Conservation (phyloP, 192 early-diverging fungal species). For the Podila epicladia region DNA sequence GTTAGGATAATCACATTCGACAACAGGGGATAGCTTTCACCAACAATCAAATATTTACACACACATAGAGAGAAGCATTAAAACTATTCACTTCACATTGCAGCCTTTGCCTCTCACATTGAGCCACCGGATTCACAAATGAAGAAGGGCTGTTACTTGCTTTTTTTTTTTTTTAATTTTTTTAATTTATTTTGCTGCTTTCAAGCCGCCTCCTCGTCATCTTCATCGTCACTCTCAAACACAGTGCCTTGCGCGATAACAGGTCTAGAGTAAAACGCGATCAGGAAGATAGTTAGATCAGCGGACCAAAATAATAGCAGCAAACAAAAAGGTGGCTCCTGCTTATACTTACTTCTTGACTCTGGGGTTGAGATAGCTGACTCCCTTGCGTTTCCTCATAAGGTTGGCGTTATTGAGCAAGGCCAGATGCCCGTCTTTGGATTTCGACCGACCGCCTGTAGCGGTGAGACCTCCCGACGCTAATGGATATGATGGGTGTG, state of each 20-base stretch:
- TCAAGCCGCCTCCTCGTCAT: not conserved
- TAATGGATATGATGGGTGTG: not conserved
- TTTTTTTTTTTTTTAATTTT: too few relatives aligned
- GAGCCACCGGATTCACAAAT: too few relatives aligned
- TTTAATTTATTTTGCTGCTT: not conserved
- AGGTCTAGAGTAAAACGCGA: constrained; percentile 7
- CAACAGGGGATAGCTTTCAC: not conserved
- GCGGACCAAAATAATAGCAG: not conserved
- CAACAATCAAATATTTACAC: not conserved
- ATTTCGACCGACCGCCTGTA: constrained; percentile 28
- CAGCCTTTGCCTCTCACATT: too few relatives aligned
- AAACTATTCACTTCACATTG: too few relatives aligned
- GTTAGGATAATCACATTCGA: not conserved
- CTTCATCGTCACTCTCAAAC: constrained; percentile 42
- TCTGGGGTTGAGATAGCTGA: constrained; percentile 33
- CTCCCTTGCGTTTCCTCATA: constrained; percentile 40
- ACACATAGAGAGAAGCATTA: too few relatives aligned
- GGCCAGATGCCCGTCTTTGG: constrained; percentile 28
- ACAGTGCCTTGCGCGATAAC: constrained; percentile 38
- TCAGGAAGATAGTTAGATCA: not conserved
- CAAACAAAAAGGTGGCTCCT: not conserved
- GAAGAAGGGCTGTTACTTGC: not conserved
- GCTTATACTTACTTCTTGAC: constrained; percentile 30
- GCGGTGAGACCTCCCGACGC: constrained; percentile 7
- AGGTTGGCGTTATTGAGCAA: constrained; percentile 35